Evolutionary conservation across 192 early-diverging fungal species (phyloP).

Genomic region (Tieghemiomyces parasiticus): DNA sequence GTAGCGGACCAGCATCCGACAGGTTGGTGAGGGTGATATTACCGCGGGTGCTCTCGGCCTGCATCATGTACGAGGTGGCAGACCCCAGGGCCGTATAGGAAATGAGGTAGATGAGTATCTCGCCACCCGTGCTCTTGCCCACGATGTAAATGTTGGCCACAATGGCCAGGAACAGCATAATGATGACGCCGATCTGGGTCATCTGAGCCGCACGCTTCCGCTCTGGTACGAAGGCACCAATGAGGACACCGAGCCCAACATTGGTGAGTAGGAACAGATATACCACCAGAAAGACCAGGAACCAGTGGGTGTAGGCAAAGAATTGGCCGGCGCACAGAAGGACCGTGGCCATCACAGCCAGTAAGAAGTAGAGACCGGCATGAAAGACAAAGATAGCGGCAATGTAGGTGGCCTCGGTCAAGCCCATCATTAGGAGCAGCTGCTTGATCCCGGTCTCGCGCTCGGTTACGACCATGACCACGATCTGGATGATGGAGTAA

Average conservation of each 20-base stretch:
- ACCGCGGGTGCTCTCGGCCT: neutral
- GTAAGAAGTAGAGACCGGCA: neutral
- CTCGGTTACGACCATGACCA: neutral
- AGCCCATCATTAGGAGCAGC: neutral
- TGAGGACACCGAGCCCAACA: neutral
- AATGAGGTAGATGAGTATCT: neutral
- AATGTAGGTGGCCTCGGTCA: neutral
- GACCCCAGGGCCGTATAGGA: neutral
- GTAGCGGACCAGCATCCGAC: neutral
- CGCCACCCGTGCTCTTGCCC: neutral
- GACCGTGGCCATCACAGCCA: neutral
- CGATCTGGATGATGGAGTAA: neutral
- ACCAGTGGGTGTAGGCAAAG: slow-evolving; percentile 3
- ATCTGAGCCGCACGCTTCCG: neutral
- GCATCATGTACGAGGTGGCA: neutral
- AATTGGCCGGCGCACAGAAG: neutral
- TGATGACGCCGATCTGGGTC: neutral
- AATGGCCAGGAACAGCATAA: neutral
- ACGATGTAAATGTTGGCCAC: neutral
- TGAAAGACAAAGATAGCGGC: neutral
- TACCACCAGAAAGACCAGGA: neutral
- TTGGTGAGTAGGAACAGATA: neutral
- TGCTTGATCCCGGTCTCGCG: neutral
- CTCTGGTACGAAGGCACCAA: neutral
- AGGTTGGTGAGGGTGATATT: neutral